These are phyloP conservation scores for Exserohilum turcica DNA, from an alignment of 2,329 filamentous ascomycete species.

Conservation along the genomic window DNA sequence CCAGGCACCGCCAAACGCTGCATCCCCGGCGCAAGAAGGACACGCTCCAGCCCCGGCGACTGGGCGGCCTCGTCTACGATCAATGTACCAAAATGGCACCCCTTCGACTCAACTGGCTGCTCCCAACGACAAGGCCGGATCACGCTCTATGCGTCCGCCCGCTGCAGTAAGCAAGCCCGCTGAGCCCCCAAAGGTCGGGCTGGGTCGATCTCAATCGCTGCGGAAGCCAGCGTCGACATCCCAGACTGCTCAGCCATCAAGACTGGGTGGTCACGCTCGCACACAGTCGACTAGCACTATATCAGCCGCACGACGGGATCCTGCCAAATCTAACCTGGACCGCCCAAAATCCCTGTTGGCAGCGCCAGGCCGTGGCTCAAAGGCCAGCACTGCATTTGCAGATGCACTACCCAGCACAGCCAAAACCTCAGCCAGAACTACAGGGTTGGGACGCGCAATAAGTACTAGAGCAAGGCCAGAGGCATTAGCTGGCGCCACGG, in stretches of 20 bases:
- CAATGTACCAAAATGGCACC: slow-evolving; percentile 36
- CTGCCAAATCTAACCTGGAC: slow-evolving; percentile 22
- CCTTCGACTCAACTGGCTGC: slow-evolving; percentile 11
- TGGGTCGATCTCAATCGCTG: slow-evolving; percentile 38
- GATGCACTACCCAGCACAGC: slow-evolving; percentile 14
- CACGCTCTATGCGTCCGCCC: slow-evolving; percentile 25
- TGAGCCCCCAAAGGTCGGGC: slow-evolving; percentile 19
- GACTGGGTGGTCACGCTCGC: slow-evolving; percentile 26
- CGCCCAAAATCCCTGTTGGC: slow-evolving; percentile 34
- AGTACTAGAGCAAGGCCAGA: slow-evolving; percentile 31
- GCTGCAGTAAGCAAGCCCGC: slow-evolving; percentile 25
- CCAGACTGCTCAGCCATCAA: slow-evolving; percentile 20
- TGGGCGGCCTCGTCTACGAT: slow-evolving; percentile 36
- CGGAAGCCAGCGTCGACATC: slow-evolving; percentile 32
- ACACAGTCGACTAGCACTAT: slow-evolving; percentile 35
- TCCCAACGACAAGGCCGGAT: slow-evolving; percentile 11
- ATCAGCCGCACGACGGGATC: slow-evolving; percentile 19
- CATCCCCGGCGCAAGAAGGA: not conserved
- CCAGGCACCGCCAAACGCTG: not conserved
- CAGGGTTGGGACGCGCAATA: slow-evolving; percentile 33
- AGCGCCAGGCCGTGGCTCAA: slow-evolving; percentile 16
- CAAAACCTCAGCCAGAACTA: slow-evolving; percentile 30
- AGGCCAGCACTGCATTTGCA: slow-evolving; percentile 9
- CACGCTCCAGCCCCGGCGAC: slow-evolving; percentile 4
- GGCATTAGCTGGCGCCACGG: slow-evolving; percentile 11